Conservation (phyloP, 768 basidiomycete species). For the Flagelloscypha sp. region DNA sequence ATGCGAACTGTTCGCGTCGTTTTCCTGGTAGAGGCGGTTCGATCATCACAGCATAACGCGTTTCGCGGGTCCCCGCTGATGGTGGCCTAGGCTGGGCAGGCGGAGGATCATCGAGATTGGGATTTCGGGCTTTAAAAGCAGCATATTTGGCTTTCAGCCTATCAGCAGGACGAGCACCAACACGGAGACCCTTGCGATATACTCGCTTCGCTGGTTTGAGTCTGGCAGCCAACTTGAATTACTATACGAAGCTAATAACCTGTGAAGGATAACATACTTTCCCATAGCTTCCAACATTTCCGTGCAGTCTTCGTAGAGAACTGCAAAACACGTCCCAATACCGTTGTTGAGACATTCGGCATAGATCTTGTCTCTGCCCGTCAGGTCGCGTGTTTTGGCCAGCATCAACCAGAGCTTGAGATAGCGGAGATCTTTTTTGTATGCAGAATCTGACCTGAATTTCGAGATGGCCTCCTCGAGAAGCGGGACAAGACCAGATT, state of each 20-base stretch:
- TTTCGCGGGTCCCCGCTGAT: conserved; percentile 32
- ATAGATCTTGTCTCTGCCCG: conserved; percentile 64
- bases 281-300: conserved; percentile 64
- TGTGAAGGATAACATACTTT: conserved; percentile 44
- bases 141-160: conserved; percentile 74
- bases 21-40: conserved; percentile 61
- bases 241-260: neutral
- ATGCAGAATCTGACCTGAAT: conserved; percentile 77
- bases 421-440: conserved; percentile 84
- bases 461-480: conserved; percentile 77
- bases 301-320: conserved; percentile 91
- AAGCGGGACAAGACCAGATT: conserved; percentile 70
- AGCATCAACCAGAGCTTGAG: conserved; percentile 92
- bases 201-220: conserved; percentile 70
- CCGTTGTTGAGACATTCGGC: conserved; percentile 63
- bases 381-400: conserved; percentile 65
- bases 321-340: conserved; percentile 68
- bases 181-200: conserved; percentile 75
- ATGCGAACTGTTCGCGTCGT: conserved; percentile 63
- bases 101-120: conserved; percentile 18
- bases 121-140: conserved; percentile 65
- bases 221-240: conserved; percentile 32
- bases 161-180: conserved; percentile 74
- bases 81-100: conserved; percentile 20
- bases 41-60: conserved; percentile 65